These are phyloP conservation scores for Boechera divaricarpa DNA, from an alignment of 345 rosid species.

Conservation along the genomic window DNA sequence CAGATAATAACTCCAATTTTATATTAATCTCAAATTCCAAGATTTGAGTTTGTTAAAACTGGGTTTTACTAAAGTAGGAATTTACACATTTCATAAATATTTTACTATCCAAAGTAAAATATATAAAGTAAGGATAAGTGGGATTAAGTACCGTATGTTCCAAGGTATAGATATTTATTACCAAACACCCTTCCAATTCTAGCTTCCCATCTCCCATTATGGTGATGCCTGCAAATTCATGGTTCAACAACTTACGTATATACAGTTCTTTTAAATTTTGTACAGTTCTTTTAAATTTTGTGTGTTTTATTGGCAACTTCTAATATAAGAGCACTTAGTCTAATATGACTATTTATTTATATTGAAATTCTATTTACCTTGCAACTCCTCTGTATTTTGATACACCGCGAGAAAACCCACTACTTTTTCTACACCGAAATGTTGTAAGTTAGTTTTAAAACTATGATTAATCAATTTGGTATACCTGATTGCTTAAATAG, in stretches of 20 bases:
- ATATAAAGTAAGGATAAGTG: not conserved
- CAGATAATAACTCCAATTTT: not conserved
- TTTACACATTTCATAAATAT: conserved; percentile 9
- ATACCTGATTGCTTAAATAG: not conserved
- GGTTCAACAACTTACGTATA: conserved; percentile 8
- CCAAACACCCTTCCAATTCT: conserved; percentile 82
- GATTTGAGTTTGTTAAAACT: not conserved
- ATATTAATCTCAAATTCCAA: conserved; percentile 15
- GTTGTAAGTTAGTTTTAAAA: not conserved
- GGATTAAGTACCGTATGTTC: conserved; percentile 58
- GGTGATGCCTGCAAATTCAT: conserved; percentile 62
- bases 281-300: not conserved
- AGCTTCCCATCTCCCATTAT: conserved; percentile 86
- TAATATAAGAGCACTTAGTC: not conserved
- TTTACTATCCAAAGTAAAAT: not conserved
- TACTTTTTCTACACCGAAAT: conserved; percentile 69
- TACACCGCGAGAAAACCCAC: conserved; percentile 95
- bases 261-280: not conserved
- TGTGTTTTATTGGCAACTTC: not conserved
- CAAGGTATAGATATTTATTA: conserved; percentile 77
- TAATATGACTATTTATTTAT: conserved; percentile 1
- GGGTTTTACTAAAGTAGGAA: not conserved
- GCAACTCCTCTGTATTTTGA: conserved; percentile 98
- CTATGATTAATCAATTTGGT: not conserved
- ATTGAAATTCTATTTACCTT: conserved; percentile 53